Conservation (phyloP, 805 yeast species). For the Wickerhamomyces bisporus region DNA sequence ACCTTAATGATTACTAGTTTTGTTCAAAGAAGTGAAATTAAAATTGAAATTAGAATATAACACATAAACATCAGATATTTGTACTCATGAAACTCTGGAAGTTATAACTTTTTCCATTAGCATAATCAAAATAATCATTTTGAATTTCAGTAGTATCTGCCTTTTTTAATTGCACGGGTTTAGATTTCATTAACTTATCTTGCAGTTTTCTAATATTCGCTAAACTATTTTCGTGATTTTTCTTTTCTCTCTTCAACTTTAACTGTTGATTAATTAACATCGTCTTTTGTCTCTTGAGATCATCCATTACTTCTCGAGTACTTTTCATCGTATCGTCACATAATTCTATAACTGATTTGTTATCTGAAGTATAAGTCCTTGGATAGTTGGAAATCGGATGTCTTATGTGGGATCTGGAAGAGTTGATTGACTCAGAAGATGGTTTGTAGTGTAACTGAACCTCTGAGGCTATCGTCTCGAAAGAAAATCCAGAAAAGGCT, state of each 20-base stretch:
- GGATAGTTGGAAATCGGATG: background rate
- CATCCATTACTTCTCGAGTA: constrained; percentile 18
- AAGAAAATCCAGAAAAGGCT: constrained; percentile 16
- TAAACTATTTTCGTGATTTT: constrained; percentile 9
- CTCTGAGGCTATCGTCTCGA: constrained; percentile 21
- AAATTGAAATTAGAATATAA: too few species aligned
- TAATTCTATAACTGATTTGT: constrained; percentile 16
- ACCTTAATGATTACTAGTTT: too few species aligned
- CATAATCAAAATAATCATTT: constrained; percentile 18
- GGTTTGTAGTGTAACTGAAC: constrained; percentile 13
- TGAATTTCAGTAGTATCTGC: background rate
- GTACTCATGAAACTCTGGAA: constrained; percentile 15
- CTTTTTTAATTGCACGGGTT: constrained; percentile 1
- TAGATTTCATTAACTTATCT: constrained; percentile 7
- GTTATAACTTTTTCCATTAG: constrained; percentile 12
- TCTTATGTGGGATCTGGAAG: background rate
- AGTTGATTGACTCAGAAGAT: background rate
- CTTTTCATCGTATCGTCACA: constrained; percentile 22
- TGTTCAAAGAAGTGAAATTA: too few species aligned
- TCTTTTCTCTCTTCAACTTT: constrained; percentile 11
- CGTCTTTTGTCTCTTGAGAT: constrained; percentile 21
- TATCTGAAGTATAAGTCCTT: constrained; percentile 12
- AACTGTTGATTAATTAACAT: constrained; percentile 11
- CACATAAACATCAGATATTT: background rate
- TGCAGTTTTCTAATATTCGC: constrained; percentile 10